Evolutionary conservation across 1,139 yeast genomes (phyloP), one percentile per base, ranked within the genome.

Genomic region (Suhomyces coccinellae): DNA sequence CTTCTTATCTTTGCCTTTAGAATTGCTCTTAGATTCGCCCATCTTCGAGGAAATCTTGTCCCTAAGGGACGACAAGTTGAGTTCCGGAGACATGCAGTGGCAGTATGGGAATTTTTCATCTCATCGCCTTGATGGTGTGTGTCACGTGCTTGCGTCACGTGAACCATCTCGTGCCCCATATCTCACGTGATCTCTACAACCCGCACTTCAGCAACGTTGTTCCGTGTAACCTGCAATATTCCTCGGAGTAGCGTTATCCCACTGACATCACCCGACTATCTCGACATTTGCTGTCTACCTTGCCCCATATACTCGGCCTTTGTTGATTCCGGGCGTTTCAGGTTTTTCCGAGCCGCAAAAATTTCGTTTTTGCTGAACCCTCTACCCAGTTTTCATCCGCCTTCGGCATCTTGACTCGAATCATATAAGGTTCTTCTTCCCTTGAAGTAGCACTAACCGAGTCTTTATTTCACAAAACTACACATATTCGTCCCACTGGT

Each of bases 11-110:
- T 57, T 58, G 29, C 52, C 57, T 47, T 61, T 58, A 33, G 57
- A 61, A 44, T 62, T 62, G 47, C 55, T 53, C 46, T 50, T 49
- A 51, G 43, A 52, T 36, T 44, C 52, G n/a, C 42, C 47, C 53
- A 78, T 62, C 57, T 78, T 76, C 49, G 62, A 67, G 36, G 83
- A 66, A 43, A 83, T 79, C 65, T 77, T 82, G 54, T 79, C 85
- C 63, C 75, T 80, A 62, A 82, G 67, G 39, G 83, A 75, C 44
- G 82, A 61, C 57, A 82, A 67, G 61, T 75, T 66, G 51, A 74
- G 62, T 48, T 63, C 65, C 13, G 68, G 50, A 49, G 67, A 70
- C 75, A 71, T 71, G 38, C 29, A 41, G 44, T 15, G n/a, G 37
- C n/a, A 14, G 35, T 28, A 20, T 35, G 41, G 35, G 43, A 41